Evolutionary conservation across 2,329 filamentous ascomycete species (phyloP), one percentile per base, ranked within the genome.

Genomic region (Colletotrichum trifolii): DNA sequence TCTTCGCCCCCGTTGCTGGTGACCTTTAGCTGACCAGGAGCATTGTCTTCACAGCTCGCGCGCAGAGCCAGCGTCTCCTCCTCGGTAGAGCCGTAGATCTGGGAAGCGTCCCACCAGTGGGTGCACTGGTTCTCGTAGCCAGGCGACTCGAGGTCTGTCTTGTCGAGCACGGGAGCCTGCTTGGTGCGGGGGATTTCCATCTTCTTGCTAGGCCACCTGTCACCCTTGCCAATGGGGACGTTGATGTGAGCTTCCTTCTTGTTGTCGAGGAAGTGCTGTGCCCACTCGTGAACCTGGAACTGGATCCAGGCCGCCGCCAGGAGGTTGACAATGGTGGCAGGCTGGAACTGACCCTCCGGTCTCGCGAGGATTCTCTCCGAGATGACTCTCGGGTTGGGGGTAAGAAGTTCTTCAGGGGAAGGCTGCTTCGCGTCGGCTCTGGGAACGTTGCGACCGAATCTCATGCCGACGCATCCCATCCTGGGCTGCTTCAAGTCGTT

Each of bases 261-360:
- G 25, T 25, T 2, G 69, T 72, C 69, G 6, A 65, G 60, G 33
- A 73, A 69, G 64, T 76, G 73, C 43, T 73, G 71, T 56, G 77
- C 75, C 79, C 79, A 81, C 62, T 81, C 79, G 59, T 82, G 80
- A 0, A 77, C 77, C 60, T 82, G 79, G 56, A 83, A 82, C 67
- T 83, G 81, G n/a, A 83, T 82, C 80, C 81, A 83, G 1, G 81
- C 81, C 12, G 81, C 81, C 3, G 81, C 81, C 7, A 83, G 71
- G 43, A 83, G 66, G 60, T 83, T 83, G 61, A 83, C 60, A 2
- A 73, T 79, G 0, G 79, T 82, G 1, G 81, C 81, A 3, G 79
- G 80, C 33, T 78, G 79, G 67, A 83, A 83, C 2, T 65, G 56
- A 8, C 64, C 67, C 4, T 71, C 72, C n/a, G 78, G 74, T 8